phyloP scores from a whole-genome alignment of 1,139 yeast species.

The Kodamaea sp. region DNA sequence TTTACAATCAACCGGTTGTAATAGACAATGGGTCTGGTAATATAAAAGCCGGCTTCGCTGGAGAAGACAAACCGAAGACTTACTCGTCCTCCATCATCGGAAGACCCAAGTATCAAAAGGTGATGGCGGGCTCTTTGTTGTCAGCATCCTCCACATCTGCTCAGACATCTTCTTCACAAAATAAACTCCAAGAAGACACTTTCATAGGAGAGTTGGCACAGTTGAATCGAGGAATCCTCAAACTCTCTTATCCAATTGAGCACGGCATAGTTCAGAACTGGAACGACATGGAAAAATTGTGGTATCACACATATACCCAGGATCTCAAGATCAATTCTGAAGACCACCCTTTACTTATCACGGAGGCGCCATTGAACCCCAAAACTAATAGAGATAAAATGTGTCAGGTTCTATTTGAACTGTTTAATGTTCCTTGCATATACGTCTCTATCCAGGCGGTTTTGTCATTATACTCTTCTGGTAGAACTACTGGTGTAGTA shows the following conservation, averaged over 20 bases:
- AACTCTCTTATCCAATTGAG: slow-evolving; percentile 68
- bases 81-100: slow-evolving; percentile 63
- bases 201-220: slow-evolving; percentile 80
- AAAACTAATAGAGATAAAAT: slow-evolving; percentile 99
- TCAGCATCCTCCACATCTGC: slow-evolving; percentile 16
- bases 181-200: slow-evolving; percentile 30
- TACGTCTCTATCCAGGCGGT: slow-evolving; percentile 99
- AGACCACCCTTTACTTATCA: slow-evolving; percentile 65
- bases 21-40: slow-evolving; percentile 93
- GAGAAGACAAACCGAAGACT: slow-evolving; percentile 77
- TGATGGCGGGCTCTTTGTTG: slow-evolving; percentile 80
- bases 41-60: slow-evolving; percentile 90
- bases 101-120: slow-evolving; percentile 76
- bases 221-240: slow-evolving; percentile 70
- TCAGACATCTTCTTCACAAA: slow-evolving; percentile 4
- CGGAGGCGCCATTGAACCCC: slow-evolving; percentile 96
- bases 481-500: slow-evolving; percentile 99
- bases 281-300: slow-evolving; percentile 80
- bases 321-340: slow-evolving; percentile 56
- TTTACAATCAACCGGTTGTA: slow-evolving; percentile 83
- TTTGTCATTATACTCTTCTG: slow-evolving; percentile 95
- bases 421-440: slow-evolving; percentile 98
- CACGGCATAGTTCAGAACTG: slow-evolving; percentile 85
- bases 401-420: slow-evolving; percentile 98
- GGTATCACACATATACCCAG: slow-evolving; percentile 64